These are phyloP conservation scores for Drechslerella coelobrocha DNA, from an alignment of 2,329 filamentous ascomycete genomes.

Conservation along the genomic window DNA sequence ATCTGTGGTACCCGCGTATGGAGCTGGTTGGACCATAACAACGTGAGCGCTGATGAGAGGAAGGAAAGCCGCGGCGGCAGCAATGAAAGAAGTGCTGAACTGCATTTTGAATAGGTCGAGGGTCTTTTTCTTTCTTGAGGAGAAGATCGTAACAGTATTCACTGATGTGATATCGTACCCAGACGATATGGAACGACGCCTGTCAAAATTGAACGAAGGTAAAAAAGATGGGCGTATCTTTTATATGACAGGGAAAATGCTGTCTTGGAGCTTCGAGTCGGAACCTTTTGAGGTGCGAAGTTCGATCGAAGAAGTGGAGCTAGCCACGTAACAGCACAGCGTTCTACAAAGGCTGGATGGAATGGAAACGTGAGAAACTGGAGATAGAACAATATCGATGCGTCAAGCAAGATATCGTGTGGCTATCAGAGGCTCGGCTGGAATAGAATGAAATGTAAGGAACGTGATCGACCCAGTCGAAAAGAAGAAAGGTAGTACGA, in stretches of 20 bases:
- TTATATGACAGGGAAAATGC: conserved; percentile 29
- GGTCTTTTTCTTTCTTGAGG: conserved; percentile 5
- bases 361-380: conserved; percentile 46
- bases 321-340: conserved; percentile 43
- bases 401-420: conserved; percentile 50
- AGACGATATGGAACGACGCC: conserved; percentile 30
- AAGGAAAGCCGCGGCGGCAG: conserved; percentile 65
- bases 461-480: conserved; percentile 51
- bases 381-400: conserved; percentile 51
- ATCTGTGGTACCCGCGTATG: conserved; percentile 61
- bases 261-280: conserved; percentile 46
- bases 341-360: conserved; percentile 44
- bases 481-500: conserved; percentile 19
- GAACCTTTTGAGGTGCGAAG: conserved; percentile 29
- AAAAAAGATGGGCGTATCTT: conserved; percentile 16
- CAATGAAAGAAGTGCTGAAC: conserved; percentile 64
- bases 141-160: conserved; percentile 27
- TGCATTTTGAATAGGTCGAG: conserved; percentile 57
- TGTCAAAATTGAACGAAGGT: conserved; percentile 2
- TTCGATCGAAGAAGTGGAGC: conserved; percentile 21
- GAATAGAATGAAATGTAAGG: conserved; percentile 45
- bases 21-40: conserved; percentile 71
- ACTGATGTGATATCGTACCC: conserved; percentile 48
- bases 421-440: conserved; percentile 34
- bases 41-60: conserved; percentile 75